Percentiles rank a stretch among this genome's conserved stretches.
Conservation (phyloP, 176 grass and related monocot genomes). For the Saccharum officinarum region DNA sequence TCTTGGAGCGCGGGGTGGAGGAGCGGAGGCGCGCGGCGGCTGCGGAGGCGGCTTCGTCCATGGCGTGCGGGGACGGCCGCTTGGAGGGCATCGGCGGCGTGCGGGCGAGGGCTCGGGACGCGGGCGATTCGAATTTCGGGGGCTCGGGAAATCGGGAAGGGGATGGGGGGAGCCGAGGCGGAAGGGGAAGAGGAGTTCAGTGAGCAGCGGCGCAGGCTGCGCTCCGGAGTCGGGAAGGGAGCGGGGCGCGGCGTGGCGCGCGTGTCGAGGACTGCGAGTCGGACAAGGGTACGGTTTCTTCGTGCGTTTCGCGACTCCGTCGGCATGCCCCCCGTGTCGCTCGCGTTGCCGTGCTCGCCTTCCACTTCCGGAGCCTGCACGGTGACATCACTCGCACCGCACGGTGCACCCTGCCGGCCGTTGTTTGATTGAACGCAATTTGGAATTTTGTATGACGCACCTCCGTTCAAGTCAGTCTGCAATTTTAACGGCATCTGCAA, state of each 20-base stretch:
- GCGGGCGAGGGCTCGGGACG: background rate
- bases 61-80: slow-evolving; percentile 42
- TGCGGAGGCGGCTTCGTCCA: slow-evolving; percentile 14
- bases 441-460: background rate
- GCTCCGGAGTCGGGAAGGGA: slow-evolving; percentile 10
- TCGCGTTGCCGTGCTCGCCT: background rate
- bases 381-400: background rate
- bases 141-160: slow-evolving; percentile 1
- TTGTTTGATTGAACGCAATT: background rate
- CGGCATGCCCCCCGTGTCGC: slow-evolving; percentile 13
- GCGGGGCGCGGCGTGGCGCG: background rate
- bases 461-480: background rate
- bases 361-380: background rate
- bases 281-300: slow-evolving; percentile 6
- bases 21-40: slow-evolving; percentile 14
- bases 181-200: background rate
- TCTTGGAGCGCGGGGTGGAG: slow-evolving; percentile 37
- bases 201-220: background rate
- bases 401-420: background rate
- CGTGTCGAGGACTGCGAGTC: background rate
- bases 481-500: background rate
- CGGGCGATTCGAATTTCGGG: slow-evolving; percentile 51
- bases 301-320: background rate
- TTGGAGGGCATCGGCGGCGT: slow-evolving; percentile 47
- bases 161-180: background rate